Evolutionary conservation across 805 yeast genomes (phyloP).

Genomic region (Pichia occidentalis): DNA sequence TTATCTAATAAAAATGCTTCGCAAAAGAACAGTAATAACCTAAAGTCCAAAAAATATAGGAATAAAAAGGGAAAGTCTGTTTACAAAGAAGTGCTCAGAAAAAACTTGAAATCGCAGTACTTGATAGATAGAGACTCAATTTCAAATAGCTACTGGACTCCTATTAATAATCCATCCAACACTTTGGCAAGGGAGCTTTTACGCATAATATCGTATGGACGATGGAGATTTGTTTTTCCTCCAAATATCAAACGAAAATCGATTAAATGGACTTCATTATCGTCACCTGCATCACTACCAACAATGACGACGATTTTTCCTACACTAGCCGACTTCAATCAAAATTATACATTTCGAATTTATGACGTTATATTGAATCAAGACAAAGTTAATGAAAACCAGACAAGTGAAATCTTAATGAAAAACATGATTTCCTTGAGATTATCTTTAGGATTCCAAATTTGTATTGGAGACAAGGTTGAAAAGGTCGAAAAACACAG

Average conservation of each 20-base stretch:
- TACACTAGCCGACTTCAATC: constrained; percentile 54
- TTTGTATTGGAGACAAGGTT: constrained; percentile 69
- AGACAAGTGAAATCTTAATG: constrained; percentile 56
- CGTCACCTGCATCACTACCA: constrained; percentile 92
- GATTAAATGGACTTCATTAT: constrained; percentile 88
- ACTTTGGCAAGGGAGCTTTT: constrained; percentile 50
- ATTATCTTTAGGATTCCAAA: constrained; percentile 81
- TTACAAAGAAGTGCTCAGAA: constrained; percentile 9
- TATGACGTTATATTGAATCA: constrained; percentile 67
- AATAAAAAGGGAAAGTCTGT: not conserved
- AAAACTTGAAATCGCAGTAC: constrained; percentile 8
- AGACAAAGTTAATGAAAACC: constrained; percentile 46
- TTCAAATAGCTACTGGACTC: constrained; percentile 47
- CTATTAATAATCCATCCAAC: constrained; percentile 70
- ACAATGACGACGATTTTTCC: constrained; percentile 77
- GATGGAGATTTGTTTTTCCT: constrained; percentile 92
- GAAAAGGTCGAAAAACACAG: constrained; percentile 57
- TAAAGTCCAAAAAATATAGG: no score
- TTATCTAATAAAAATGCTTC: no score
- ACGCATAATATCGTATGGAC: constrained; percentile 57
- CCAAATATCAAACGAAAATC: constrained; percentile 54
- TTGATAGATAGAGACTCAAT: constrained; percentile 8
- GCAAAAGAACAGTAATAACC: no score
- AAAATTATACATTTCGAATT: constrained; percentile 72
- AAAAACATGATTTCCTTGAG: constrained; percentile 84